These are phyloP conservation scores for Craterostigma plantagineum DNA, from an alignment of 257 asterid species.

Conservation along the genomic window DNA sequence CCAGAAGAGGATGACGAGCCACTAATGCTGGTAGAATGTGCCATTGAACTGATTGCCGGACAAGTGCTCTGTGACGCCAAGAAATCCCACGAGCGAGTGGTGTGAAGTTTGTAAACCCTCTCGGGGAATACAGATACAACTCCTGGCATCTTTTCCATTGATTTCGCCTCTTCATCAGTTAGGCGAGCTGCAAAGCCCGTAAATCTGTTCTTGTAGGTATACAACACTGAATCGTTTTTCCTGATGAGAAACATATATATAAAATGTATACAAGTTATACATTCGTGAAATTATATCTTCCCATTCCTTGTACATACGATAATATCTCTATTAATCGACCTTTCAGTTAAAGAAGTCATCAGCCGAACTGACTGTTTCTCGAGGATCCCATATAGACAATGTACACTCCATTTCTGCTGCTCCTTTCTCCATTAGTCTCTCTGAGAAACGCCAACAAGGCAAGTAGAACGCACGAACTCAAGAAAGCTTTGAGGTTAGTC, in stretches of 20 bases:
- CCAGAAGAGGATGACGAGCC: constrained; percentile 2
- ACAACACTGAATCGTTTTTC: constrained; percentile 32
- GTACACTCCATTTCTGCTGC: constrained; percentile 26
- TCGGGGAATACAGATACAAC: constrained; percentile 79
- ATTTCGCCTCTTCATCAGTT: constrained; percentile 41
- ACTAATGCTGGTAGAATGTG: constrained; percentile 2
- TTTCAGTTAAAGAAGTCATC: constrained; percentile 23
- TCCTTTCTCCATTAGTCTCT: background rate
- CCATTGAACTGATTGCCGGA: constrained; percentile 11
- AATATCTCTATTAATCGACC: constrained; percentile 20
- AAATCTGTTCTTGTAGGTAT: constrained; percentile 46
- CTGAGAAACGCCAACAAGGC: background rate
- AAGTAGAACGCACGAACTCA: background rate
- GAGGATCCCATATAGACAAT: constrained; percentile 80
- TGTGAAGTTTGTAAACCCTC: constrained; percentile 58
- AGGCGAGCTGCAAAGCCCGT: constrained; percentile 62
- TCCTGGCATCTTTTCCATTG: constrained; percentile 36
- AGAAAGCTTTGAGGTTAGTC: background rate
- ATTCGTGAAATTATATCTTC: background rate
- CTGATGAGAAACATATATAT: constrained; percentile 16
- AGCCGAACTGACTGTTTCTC: constrained; percentile 29
- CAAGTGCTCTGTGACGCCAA: constrained; percentile 30
- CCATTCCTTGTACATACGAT: background rate
- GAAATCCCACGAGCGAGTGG: constrained; percentile 94
- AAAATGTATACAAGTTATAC: no score